Percentiles rank a stretch among this genome's conserved stretches.
Evolutionary conservation across 805 yeast genomes (phyloP).

Genomic region (Saturnispora sekii): DNA sequence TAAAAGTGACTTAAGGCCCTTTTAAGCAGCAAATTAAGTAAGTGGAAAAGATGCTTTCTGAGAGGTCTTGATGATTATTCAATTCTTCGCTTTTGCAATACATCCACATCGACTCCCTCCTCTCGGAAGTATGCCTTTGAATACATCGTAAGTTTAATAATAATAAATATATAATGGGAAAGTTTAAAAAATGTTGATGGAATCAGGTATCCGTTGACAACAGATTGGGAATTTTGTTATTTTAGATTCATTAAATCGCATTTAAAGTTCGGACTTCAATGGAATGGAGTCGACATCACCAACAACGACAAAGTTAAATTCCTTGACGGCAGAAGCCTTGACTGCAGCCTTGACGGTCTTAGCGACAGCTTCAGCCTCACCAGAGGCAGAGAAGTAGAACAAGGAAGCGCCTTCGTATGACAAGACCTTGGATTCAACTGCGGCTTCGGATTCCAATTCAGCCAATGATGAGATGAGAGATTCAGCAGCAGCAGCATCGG

Average conservation of each 20-base stretch:
- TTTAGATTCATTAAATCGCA: slow-evolving; percentile 1
- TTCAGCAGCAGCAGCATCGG: slow-evolving; percentile 45
- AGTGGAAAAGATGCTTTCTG: neutral
- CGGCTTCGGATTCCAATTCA: slow-evolving; percentile 50
- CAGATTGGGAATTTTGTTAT: neutral
- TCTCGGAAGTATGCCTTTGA: too few relatives aligned
- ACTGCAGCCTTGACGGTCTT: slow-evolving; percentile 53
- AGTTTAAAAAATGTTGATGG: neutral
- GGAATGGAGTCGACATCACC: slow-evolving; percentile 87
- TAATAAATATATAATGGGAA: slow-evolving; percentile 4
- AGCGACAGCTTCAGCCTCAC: slow-evolving; percentile 48
- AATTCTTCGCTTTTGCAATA: too few relatives aligned
- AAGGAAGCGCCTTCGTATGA: slow-evolving; percentile 74
- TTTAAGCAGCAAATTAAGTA: neutral
- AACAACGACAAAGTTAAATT: slow-evolving; percentile 77
- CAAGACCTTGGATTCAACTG: slow-evolving; percentile 42
- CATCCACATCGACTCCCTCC: too few relatives aligned
- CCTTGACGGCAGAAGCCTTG: slow-evolving; percentile 35
- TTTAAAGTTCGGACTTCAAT: slow-evolving; percentile 76
- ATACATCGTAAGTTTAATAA: slow-evolving; percentile 2
- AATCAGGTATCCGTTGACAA: neutral
- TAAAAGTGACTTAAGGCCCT: too few relatives aligned
- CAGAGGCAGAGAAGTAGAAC: slow-evolving; percentile 58
- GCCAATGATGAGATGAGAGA: slow-evolving; percentile 51
- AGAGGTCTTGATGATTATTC: neutral